Base-by-base conservation (phyloP, 2,329 filamentous ascomycete species). In the Parafenestella ontariensis region DNA sequence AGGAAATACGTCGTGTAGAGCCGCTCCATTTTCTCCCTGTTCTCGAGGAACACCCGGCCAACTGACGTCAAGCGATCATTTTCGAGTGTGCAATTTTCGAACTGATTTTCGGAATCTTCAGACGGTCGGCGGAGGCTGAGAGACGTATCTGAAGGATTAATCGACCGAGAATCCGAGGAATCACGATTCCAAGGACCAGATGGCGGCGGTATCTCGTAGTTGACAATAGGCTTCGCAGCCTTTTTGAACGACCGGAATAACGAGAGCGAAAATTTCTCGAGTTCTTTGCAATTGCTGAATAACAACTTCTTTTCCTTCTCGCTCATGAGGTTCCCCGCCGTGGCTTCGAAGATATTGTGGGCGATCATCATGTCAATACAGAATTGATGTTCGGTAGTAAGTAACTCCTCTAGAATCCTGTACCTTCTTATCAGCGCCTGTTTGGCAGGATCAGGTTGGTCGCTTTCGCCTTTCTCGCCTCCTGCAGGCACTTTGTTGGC, bases 301-400 rank as follows among this genome's bases (percentile, higher is more conserved):
- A 99, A 86, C 11, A 90, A 83, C 71, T 93, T 96, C 66, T 96
- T 88, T 59, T 96, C 96, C 60, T 94, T 90, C 37, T 85, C 80
- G 39, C 90, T 91, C 24, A 97, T 84, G 59, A 92, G 87, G 8
- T 91, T 87, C 51, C 90, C 87, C 1, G 92, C 91, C 0, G 95
- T 98, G 39, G 91, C 92, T 76, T 96, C 96, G 82, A 98, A 99
- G 49, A 99, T 98, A 70, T 98, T 93, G 69, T 96, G 92, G 2
- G 96, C 89, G 48, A 99, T 94, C 73, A 93, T 96, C 91, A 99
- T 94, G 73, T 99, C 95, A 60, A 92, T 87, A 52, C 96, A 88
- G 76, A 96, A 98, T 5, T 89, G 88, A 43, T 92, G 88, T 73
- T 99, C 95, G 0, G 95, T 99, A 68, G 97, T 92, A 41, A 97